Percentiles rank a stretch among this genome's conserved stretches.
Evolutionary conservation across 2,329 filamentous ascomycete genomes (phyloP).

Genomic region (Epichloe uncinata): DNA sequence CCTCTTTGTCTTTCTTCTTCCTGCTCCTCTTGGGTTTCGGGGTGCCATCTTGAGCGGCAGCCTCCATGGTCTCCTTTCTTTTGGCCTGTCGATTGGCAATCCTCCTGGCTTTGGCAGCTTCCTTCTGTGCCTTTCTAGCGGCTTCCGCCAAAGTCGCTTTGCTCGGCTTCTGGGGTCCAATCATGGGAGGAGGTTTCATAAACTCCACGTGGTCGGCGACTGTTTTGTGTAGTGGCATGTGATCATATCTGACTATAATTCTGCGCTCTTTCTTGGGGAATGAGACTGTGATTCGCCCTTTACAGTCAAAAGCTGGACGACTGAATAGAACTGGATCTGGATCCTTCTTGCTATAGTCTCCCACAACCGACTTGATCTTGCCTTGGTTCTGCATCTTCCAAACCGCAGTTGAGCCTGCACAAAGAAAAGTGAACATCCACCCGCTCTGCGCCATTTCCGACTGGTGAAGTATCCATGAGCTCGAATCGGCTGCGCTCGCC

Average conservation of each 20-base stretch:
- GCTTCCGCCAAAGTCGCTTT: background rate
- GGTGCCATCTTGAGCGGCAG: background rate
- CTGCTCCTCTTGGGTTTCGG: conserved; percentile 18
- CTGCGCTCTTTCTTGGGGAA: conserved; percentile 34
- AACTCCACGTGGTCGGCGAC: conserved; percentile 35
- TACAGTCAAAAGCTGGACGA: conserved; percentile 47
- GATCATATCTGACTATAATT: conserved; percentile 41
- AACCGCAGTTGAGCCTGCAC: conserved; percentile 36
- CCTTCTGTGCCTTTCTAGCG: conserved; percentile 14
- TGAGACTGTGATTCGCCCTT: conserved; percentile 34
- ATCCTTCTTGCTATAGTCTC: conserved; percentile 34
- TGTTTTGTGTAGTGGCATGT: conserved; percentile 43
- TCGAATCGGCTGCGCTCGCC: conserved; percentile 32
- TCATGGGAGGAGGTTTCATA: conserved; percentile 31
- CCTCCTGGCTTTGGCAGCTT: conserved; percentile 11
- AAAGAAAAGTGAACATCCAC: conserved; percentile 41
- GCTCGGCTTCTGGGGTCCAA: conserved; percentile 13
- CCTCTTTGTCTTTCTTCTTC: conserved; percentile 10
- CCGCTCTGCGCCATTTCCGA: conserved; percentile 32
- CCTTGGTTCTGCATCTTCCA: conserved; percentile 37
- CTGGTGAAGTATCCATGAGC: conserved; percentile 33
- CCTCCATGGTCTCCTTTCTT: conserved; percentile 13
- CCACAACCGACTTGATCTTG: conserved; percentile 27
- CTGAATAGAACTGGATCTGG: conserved; percentile 30
- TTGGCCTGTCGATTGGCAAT: conserved; percentile 14